Evolutionary conservation across 2,329 filamentous ascomycete genomes (phyloP).

Genomic region (Ramularia collo-cygni): DNA sequence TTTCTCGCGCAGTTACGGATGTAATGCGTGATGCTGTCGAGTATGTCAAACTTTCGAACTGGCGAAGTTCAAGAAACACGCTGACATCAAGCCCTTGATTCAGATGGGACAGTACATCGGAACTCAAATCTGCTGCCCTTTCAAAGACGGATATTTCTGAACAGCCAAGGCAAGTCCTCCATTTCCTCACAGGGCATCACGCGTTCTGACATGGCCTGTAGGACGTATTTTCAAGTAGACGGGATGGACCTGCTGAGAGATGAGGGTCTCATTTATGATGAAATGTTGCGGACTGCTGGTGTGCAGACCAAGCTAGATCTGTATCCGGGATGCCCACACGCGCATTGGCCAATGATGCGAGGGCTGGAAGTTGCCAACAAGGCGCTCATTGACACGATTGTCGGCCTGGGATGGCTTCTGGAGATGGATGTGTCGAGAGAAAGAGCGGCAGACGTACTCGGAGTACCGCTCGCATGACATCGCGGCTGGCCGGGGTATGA

Average conservation of each 20-base stretch:
- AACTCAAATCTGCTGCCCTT: constrained; percentile 30
- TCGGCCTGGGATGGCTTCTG: constrained; percentile 34
- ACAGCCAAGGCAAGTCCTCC: constrained; percentile 30
- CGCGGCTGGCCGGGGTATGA: no score
- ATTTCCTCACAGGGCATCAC: no score
- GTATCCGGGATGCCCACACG: constrained; percentile 39
- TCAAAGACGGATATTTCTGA: constrained; percentile 25
- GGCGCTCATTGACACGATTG: constrained; percentile 25
- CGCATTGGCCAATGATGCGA: constrained; percentile 32
- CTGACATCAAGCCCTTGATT: no score
- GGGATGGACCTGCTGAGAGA: constrained; percentile 48
- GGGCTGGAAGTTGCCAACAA: constrained; percentile 24
- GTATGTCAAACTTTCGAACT: no score
- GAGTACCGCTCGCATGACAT: neutral
- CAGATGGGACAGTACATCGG: constrained; percentile 16
- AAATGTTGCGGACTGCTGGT: constrained; percentile 39
- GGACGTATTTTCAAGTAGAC: constrained; percentile 45
- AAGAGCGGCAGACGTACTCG: constrained; percentile 4
- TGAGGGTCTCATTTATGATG: constrained; percentile 48
- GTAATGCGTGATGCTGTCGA: constrained; percentile 10
- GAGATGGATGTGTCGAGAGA: constrained; percentile 13
- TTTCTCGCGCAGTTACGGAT: constrained; percentile 19
- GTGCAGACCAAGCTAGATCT: constrained; percentile 41
- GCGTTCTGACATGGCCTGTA: no score
- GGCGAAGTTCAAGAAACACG: no score